These are phyloP conservation scores for Neoboletus subvelutipes DNA, from an alignment of 768 basidiomycete genomes.

Conservation along the genomic window DNA sequence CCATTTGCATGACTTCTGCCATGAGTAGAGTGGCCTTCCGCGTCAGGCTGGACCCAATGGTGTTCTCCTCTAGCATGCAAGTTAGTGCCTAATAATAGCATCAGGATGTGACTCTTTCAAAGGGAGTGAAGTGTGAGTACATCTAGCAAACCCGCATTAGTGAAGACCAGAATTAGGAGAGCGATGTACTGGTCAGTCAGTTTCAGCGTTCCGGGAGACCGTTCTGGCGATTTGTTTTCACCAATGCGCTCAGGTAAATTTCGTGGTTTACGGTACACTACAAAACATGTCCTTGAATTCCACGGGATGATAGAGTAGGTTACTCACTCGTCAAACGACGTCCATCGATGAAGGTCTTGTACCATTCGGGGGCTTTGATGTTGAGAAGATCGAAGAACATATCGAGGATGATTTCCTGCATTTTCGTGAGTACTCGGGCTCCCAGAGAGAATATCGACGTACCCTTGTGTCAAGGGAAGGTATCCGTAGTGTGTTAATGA, in stretches of 20 bases:
- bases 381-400: slow-evolving; percentile 93
- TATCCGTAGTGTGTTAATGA: slow-evolving; percentile 84
- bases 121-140: slow-evolving; percentile 42
- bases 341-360: slow-evolving; percentile 87
- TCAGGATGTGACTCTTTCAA: slow-evolving; percentile 5
- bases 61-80: slow-evolving; percentile 79
- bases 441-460: slow-evolving; percentile 3
- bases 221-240: slow-evolving; percentile 46
- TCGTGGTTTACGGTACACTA: slow-evolving; percentile 67
- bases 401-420: slow-evolving; percentile 87
- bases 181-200: slow-evolving; percentile 93
- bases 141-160: slow-evolving; percentile 85
- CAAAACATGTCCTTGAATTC: background rate
- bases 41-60: slow-evolving; percentile 67
- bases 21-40: slow-evolving; percentile 90
- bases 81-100: slow-evolving; percentile 65
- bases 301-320: background rate
- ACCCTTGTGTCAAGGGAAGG: slow-evolving; percentile 87
- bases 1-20: slow-evolving; percentile 86
- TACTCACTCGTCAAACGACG: slow-evolving; percentile 79
- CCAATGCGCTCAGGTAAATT: slow-evolving; percentile 31
- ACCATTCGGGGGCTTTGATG: slow-evolving; percentile 92
- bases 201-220: slow-evolving; percentile 58
- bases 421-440: slow-evolving; percentile 11
- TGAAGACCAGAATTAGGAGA: slow-evolving; percentile 78